These are phyloP conservation scores for Xylaria nigripes DNA, from an alignment of 495 filamentous ascomycete species.

Conservation along the genomic window DNA sequence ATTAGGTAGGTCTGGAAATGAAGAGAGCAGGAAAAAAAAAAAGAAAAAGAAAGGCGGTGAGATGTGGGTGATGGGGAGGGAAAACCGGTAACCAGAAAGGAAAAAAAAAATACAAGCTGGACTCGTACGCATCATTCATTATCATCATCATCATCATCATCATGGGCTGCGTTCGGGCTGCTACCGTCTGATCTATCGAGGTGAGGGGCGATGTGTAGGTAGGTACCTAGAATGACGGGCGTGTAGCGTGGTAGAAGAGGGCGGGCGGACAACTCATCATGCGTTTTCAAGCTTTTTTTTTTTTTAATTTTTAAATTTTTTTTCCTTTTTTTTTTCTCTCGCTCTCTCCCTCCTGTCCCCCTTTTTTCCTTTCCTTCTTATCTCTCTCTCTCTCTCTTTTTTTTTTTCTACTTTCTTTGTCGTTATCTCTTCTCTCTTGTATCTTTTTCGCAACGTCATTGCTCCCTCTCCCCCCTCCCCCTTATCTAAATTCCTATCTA, in stretches of 20 bases:
- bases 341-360: neutral
- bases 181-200: conserved; percentile 8
- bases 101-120: no score
- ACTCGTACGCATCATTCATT: no score
- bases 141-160: neutral
- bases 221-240: neutral
- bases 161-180: conserved; percentile 1
- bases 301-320: neutral
- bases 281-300: conserved; percentile 8
- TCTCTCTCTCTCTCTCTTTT: conserved; percentile 1
- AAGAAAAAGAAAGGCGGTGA: conserved; percentile 9
- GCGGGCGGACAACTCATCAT: conserved; percentile 15
- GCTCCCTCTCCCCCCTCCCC: no score
- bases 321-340: neutral
- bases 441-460: no score
- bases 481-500: no score
- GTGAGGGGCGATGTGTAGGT: conserved; percentile 5
- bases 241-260: conserved; percentile 7
- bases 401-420: neutral
- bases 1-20: neutral
- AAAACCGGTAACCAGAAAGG: neutral
- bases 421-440: neutral
- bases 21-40: neutral
- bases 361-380: neutral
- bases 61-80: neutral